Conservation (phyloP, 2,329 filamentous ascomycete genomes). For the Saccharata proteae region DNA sequence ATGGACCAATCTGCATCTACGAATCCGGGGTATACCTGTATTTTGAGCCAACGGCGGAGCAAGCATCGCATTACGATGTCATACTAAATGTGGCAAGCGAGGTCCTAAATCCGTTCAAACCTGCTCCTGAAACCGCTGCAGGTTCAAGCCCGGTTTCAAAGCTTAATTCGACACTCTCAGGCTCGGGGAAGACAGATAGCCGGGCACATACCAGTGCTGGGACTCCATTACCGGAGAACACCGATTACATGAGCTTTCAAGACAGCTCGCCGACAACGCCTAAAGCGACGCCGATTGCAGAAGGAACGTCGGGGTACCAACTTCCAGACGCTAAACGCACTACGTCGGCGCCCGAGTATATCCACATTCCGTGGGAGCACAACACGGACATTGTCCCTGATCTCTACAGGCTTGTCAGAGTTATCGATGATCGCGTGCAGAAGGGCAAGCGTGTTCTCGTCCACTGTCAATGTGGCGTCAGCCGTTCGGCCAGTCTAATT, state of each 20-base stretch:
- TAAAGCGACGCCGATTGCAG: conserved; percentile 32
- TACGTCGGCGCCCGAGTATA: conserved; percentile 69
- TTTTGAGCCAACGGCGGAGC: conserved; percentile 65
- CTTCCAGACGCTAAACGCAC: too few relatives aligned
- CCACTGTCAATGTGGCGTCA: conserved; percentile 79
- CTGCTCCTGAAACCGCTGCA: conserved; percentile 10
- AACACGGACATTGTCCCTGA: conserved; percentile 77
- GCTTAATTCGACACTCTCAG: conserved; percentile 5
- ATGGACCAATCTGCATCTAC: conserved; percentile 73
- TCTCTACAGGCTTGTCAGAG: conserved; percentile 61
- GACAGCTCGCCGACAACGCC: conserved; percentile 36
- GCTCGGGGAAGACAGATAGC: conserved; percentile 1
- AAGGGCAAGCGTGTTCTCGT: conserved; percentile 69
- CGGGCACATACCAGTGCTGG: too few relatives aligned
- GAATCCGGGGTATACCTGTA: conserved; percentile 68
- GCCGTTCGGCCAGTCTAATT: conserved; percentile 72
- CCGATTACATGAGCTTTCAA: conserved; percentile 9
- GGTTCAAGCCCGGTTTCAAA: conserved; percentile 6
- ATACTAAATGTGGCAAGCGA: conserved; percentile 78
- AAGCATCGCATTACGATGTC: conserved; percentile 67
- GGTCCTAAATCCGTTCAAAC: conserved; percentile 60
- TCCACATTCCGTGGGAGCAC: conserved; percentile 80
- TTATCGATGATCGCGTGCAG: conserved; percentile 59
- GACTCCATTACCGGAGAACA: too few relatives aligned
- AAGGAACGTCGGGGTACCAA: conserved; percentile 12